A percentile compares a stretch with the other conserved stretches of the same genome.
Evolutionary conservation across 257 asterid genomes (phyloP).

Genomic region (Nicotiana tabacum): DNA sequence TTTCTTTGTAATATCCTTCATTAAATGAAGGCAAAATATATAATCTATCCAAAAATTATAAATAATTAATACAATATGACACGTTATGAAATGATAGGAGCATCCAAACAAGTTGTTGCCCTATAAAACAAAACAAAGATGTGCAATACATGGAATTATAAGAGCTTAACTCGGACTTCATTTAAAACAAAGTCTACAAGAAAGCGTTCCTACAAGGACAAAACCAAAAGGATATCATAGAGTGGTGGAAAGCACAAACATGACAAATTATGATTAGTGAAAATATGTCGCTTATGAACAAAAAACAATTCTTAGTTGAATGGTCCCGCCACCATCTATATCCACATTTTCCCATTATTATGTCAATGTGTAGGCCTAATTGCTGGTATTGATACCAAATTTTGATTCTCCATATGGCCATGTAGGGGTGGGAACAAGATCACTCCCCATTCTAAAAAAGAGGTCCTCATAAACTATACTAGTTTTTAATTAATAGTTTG

Average conservation of each 20-base stretch:
- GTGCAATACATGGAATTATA: no score
- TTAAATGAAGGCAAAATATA: no score
- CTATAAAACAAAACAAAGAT: no score
- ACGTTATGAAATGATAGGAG: no score
- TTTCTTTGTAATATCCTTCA: no score
- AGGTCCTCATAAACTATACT: background rate
- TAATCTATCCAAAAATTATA: no score
- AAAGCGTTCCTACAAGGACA: background rate
- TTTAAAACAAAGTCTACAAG: background rate
- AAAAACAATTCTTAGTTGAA: background rate
- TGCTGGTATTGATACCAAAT: background rate
- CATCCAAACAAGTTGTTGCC: no score
- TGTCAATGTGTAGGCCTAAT: background rate
- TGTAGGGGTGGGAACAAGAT: background rate
- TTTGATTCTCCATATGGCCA: background rate
- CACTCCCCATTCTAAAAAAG: background rate
- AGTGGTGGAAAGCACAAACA: constrained; percentile 1
- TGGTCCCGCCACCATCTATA: background rate
- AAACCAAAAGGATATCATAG: background rate
- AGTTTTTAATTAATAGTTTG: background rate
- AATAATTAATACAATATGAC: no score
- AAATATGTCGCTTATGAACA: background rate
- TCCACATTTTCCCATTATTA: background rate
- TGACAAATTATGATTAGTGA: background rate
- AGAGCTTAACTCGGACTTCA: no score